Evolutionary conservation across 2,329 filamentous ascomycete genomes (phyloP), one percentile per base, ranked within the genome.

Genomic region (Alternaria sp.): DNA sequence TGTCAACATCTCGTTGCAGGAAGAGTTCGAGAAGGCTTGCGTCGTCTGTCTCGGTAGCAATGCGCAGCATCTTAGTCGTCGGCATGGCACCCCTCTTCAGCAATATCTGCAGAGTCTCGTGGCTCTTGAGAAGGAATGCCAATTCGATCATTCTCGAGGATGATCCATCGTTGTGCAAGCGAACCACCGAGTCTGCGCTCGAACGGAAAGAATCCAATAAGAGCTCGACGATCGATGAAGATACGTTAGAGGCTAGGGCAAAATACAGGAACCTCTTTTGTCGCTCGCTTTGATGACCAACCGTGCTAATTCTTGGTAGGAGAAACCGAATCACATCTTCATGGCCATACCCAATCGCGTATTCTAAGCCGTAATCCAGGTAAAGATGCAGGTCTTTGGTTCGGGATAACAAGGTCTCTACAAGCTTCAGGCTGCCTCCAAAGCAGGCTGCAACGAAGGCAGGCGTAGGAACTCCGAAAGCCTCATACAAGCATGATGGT

Each of bases 401-500:
- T 36, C 7, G 1, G 30, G 30, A 15, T 0, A 36, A 36, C 30
- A 36, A 15, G 1, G 1, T 36, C 1, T 36, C 13, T 3, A 36
- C 30, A 36, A 36, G 30, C 3, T 8, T 6, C 30, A 4, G 2
- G 6, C 30, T 36, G 30, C 30, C 30, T 8, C 30, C 30, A 3
- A 36, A 36, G 4, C 30, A 36, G 30, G 30, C 30, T 36, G 30
- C 13, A 0, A 36, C 30, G 7, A 36, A 36, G 30, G 30, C 30
- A 2, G 30, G 30, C 1, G 30, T 30, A 6, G 28, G 12, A 6
- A 30, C 1, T 12, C 1, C 28, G 4, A 5, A 30, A 1, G 0
- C 1, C 28, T 36, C 30, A 0, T 0, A 1, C 30, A 5, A 15
- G 2, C 5, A 0, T 36, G 13, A 8, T 36, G 30, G 1, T 0